Evolutionary conservation across 2,329 filamentous ascomycete species (phyloP).

Genomic region (Ophiostoma angusticollis): DNA sequence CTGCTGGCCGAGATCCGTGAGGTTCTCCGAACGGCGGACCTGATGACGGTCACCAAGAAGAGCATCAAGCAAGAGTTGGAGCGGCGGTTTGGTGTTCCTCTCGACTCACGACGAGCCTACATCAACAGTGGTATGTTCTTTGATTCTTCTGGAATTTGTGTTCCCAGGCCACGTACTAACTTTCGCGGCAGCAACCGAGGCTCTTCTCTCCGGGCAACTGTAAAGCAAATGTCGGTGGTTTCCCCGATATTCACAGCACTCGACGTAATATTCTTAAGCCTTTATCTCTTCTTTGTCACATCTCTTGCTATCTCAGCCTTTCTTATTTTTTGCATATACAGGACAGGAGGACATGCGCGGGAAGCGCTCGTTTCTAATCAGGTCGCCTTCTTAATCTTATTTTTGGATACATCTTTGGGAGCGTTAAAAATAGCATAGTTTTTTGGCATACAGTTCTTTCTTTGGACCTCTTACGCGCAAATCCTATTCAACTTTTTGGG

Average conservation of each 20-base stretch:
- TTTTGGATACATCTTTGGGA: too few species aligned
- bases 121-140: conserved; percentile 72
- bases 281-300: too few species aligned
- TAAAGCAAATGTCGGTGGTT: conserved; percentile 33
- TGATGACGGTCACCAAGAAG: conserved; percentile 99
- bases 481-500: too few species aligned
- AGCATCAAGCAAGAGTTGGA: conserved; percentile 90
- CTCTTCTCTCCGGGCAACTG: conserved; percentile 63
- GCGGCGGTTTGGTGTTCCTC: conserved; percentile 70
- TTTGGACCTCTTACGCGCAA: too few species aligned
- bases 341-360: too few species aligned
- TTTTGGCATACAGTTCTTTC: too few species aligned
- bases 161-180: background rate
- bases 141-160: background rate
- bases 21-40: conserved; percentile 77
- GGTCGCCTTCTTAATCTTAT: background rate
- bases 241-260: too few species aligned
- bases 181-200: conserved; percentile 51
- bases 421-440: too few species aligned
- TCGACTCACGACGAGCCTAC: conserved; percentile 82
- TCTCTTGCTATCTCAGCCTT: background rate
- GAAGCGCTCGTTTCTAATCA: background rate
- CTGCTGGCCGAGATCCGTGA: conserved; percentile 88
- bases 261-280: too few species aligned
- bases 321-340: conserved; percentile 3